phyloP scores from a whole-genome alignment of 2,329 filamentous ascomycete species.

The Pseudogymnoascus sp. region DNA sequence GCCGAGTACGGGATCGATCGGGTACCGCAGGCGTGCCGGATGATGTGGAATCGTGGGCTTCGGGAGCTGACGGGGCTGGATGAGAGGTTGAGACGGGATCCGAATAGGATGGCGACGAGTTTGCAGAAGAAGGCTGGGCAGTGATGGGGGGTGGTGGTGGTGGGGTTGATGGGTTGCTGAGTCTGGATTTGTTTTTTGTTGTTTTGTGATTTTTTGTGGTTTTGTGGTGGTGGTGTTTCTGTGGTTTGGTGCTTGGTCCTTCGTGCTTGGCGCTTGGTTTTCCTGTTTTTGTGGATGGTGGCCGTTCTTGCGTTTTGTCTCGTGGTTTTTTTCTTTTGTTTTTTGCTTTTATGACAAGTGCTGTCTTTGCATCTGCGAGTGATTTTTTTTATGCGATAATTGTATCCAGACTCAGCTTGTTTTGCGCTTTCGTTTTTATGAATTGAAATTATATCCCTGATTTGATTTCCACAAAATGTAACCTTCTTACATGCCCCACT shows the following conservation, averaged over 20 bases:
- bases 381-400: neutral
- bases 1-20: neutral
- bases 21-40: neutral
- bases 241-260: neutral
- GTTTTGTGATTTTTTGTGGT: neutral
- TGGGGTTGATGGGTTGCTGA: neutral
- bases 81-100: neutral
- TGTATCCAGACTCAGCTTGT: conserved; percentile 4
- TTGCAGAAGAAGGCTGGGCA: neutral
- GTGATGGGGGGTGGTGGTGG: neutral
- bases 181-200: neutral
- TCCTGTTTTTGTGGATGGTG: neutral
- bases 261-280: neutral
- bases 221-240: neutral
- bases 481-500: neutral
- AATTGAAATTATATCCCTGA: neutral
- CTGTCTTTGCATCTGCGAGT: neutral
- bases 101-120: neutral
- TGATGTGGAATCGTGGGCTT: neutral
- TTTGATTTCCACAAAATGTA: neutral
- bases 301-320: neutral
- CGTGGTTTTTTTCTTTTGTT: neutral
- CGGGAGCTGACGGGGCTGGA: neutral
- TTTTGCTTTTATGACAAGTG: conserved; percentile 3
- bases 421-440: neutral